Conservation (phyloP, 495 filamentous ascomycete species). For the Stereocaulon alpinum region DNA sequence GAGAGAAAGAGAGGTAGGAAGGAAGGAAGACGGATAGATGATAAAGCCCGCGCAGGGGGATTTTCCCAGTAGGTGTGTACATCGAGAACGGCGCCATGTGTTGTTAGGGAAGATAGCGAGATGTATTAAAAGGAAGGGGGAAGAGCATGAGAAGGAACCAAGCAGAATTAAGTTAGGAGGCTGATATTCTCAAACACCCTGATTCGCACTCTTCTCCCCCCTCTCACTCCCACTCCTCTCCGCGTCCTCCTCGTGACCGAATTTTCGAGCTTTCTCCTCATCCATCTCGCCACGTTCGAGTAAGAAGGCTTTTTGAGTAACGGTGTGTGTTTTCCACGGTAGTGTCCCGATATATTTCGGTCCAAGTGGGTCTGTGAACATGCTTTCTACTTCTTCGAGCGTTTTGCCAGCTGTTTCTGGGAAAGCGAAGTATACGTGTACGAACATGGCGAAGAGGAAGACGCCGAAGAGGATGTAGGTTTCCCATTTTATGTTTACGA, state of each 20-base stretch:
- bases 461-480: slow-evolving; percentile 40
- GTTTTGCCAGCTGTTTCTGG: slow-evolving; percentile 46
- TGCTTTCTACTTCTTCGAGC: slow-evolving; percentile 37
- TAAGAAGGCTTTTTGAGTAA: slow-evolving; percentile 26
- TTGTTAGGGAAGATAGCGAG: too few relatives aligned
- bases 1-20: too few relatives aligned
- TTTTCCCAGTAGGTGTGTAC: neutral
- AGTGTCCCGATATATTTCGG: slow-evolving; percentile 54
- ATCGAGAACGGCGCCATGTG: too few relatives aligned
- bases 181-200: too few relatives aligned
- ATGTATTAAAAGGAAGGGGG: too few relatives aligned
- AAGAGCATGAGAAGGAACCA: too few relatives aligned
- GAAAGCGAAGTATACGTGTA: slow-evolving; percentile 52
- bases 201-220: neutral
- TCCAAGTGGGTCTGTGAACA: slow-evolving; percentile 46
- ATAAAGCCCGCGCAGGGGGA: too few relatives aligned
- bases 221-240: slow-evolving; percentile 4
- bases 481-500: slow-evolving; percentile 47
- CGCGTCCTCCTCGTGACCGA: slow-evolving; percentile 5
- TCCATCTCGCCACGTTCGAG: slow-evolving; percentile 28
- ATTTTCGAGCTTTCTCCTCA: slow-evolving; percentile 22
- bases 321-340: slow-evolving; percentile 56
- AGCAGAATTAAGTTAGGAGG: too few relatives aligned
- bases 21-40: too few relatives aligned
- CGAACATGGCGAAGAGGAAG: slow-evolving; percentile 43